These are phyloP conservation scores for Paracorniculantispora psalliotae DNA, from an alignment of 2,329 filamentous ascomycete genomes.

Conservation along the genomic window DNA sequence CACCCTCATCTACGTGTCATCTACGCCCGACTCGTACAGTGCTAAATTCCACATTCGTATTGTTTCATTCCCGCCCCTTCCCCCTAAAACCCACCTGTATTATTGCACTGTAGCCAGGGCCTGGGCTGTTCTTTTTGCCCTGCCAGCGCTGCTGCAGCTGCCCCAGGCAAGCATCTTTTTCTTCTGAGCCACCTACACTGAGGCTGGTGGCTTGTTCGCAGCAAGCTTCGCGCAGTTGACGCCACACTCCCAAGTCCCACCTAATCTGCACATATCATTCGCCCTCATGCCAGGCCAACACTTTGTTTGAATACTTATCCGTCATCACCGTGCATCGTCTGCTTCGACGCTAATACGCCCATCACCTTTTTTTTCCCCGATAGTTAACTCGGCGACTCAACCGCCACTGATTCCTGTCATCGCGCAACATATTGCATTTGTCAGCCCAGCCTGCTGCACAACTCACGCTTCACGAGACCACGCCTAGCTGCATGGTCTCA, in stretches of 20 bases:
- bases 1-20: not conserved
- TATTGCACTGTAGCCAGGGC: too few relatives aligned
- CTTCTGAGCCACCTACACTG: not conserved
- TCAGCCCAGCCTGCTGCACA: too few relatives aligned
- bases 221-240: not conserved
- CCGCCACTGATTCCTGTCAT: not conserved
- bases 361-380: not conserved
- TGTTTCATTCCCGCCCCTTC: not conserved
- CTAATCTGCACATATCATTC: conserved; percentile 5
- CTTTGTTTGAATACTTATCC: not conserved
- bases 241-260: conserved; percentile 9
- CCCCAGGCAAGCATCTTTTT: not conserved
- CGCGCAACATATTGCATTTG: not conserved
- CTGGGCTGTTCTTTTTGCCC: not conserved
- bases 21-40: not conserved
- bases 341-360: not conserved
- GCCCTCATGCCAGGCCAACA: not conserved
- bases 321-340: conserved; percentile 3
- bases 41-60: not conserved
- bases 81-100: not conserved
- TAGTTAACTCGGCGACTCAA: not conserved
- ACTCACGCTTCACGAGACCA: not conserved
- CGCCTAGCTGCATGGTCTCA: not conserved
- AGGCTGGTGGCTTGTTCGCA: conserved; percentile 5
- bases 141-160: not conserved